These are phyloP conservation scores for Batkoa obscura DNA, from an alignment of 371 early-diverging fungal species.

Conservation along the genomic window DNA sequence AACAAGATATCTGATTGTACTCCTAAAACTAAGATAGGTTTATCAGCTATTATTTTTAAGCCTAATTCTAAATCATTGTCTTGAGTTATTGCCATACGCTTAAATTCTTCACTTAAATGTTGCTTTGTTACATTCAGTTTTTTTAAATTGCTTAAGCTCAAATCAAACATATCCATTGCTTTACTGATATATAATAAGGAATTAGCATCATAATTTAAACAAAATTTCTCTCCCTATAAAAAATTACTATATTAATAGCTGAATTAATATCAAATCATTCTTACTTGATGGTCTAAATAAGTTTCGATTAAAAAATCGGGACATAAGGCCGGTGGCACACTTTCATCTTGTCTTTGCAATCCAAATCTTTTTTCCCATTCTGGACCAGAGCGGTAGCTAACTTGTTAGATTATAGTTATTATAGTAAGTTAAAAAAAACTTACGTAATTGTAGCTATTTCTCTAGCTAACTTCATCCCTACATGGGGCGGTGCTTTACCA, in stretches of 20 bases:
- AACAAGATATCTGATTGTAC: slow-evolving; percentile 89
- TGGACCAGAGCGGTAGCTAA: slow-evolving; percentile 80
- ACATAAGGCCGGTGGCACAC: slow-evolving; percentile 58
- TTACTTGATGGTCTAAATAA: slow-evolving; percentile 77
- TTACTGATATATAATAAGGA: slow-evolving; percentile 84
- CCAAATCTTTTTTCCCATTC: slow-evolving; percentile 95
- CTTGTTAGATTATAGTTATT: slow-evolving; percentile 19
- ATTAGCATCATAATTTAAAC: slow-evolving; percentile 84
- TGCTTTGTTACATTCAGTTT: slow-evolving; percentile 23
- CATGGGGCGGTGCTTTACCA: slow-evolving; percentile 70
- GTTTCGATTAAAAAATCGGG: slow-evolving; percentile 91
- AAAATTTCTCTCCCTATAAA: slow-evolving; percentile 61
- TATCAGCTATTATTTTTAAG: slow-evolving; percentile 23
- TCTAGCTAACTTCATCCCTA: slow-evolving; percentile 91
- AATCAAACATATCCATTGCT: slow-evolving; percentile 95
- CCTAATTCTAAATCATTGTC: slow-evolving; percentile 32
- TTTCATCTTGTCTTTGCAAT: slow-evolving; percentile 48
- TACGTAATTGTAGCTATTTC: slow-evolving; percentile 61
- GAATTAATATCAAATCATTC: not conserved
- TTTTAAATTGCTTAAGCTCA: slow-evolving; percentile 33
- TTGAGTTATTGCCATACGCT: slow-evolving; percentile 4
- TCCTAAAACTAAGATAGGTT: slow-evolving; percentile 76
- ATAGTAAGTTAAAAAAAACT: slow-evolving; percentile 8
- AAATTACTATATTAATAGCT: not conserved
- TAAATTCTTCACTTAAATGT: slow-evolving; percentile 10